Conservation (phyloP, 2,329 filamentous ascomycete species). For the Beauveria bassiana region DNA sequence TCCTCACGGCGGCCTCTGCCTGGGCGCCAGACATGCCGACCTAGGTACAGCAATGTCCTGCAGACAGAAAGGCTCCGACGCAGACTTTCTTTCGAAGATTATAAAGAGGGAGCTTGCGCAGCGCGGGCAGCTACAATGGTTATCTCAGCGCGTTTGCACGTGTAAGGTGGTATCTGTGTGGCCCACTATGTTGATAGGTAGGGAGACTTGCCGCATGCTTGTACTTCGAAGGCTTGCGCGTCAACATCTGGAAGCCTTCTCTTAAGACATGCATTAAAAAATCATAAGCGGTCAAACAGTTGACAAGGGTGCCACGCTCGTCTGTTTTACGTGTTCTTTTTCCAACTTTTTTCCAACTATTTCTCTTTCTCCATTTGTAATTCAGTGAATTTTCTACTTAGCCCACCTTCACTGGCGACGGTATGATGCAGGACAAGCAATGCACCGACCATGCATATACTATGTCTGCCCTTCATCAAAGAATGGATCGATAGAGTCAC, state of each 20-base stretch:
- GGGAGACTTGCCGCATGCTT: too few species aligned
- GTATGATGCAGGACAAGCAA: too few species aligned
- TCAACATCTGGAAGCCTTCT: neutral
- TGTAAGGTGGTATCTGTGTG: neutral
- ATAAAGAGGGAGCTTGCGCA: neutral
- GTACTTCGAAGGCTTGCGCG: too few species aligned
- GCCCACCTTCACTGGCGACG: too few species aligned
- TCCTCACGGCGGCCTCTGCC: slow-evolving; percentile 22
- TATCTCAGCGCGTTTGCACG: slow-evolving; percentile 4
- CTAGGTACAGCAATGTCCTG: neutral
- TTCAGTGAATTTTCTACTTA: too few species aligned
- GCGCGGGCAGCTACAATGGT: neutral
- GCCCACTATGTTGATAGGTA: neutral
- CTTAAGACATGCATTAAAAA: neutral
- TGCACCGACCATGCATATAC: too few species aligned
- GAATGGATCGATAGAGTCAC: too few species aligned
- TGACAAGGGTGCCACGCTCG: too few species aligned
- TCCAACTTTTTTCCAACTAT: too few species aligned
- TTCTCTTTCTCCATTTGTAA: too few species aligned
- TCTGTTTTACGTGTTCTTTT: too few species aligned
- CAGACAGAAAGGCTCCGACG: neutral
- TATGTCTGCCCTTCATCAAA: too few species aligned
- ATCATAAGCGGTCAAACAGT: neutral
- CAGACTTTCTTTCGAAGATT: neutral
- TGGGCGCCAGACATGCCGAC: neutral